These are phyloP conservation scores for Aspergillus versicolor DNA, from an alignment of 2,329 filamentous ascomycete species.

Conservation along the genomic window DNA sequence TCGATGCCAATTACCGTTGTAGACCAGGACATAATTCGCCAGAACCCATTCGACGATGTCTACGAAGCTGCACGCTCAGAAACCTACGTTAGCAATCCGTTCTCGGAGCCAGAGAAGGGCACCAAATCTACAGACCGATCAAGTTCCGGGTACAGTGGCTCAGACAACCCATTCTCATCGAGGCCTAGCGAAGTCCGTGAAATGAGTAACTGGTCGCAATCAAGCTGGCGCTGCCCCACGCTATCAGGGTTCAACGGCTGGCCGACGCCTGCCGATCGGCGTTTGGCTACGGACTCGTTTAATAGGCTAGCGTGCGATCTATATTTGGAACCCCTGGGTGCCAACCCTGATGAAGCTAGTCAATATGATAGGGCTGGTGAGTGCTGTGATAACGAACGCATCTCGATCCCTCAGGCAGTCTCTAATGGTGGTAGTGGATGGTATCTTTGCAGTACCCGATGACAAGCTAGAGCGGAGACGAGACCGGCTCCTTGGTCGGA, in stretches of 20 bases:
- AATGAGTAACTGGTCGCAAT: conserved; percentile 20
- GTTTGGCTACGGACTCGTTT: conserved; percentile 28
- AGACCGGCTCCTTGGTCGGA: conserved; percentile 25
- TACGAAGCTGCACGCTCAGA: conserved; percentile 11
- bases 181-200: conserved; percentile 6
- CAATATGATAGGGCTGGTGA: background rate
- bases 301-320: conserved; percentile 29
- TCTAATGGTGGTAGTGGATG: conserved; percentile 2
- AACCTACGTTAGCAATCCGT: conserved; percentile 14
- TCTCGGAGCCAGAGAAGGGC: conserved; percentile 6
- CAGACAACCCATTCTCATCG: conserved; percentile 3
- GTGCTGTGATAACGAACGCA: background rate
- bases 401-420: background rate
- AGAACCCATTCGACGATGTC: conserved; percentile 19
- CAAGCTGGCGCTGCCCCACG: conserved; percentile 21
- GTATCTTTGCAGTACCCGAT: background rate
- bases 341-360: conserved; percentile 1
- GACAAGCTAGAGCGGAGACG: conserved; percentile 15
- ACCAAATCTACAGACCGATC: conserved; percentile 11
- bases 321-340: conserved; percentile 20
- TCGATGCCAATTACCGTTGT: conserved; percentile 22
- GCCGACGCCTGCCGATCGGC: conserved; percentile 24
- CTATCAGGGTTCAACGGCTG: conserved; percentile 22
- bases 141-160: conserved; percentile 17
- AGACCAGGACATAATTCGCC: conserved; percentile 12